Evolutionary conservation across 208 protist species (phyloP).

Genomic region (Leishmania martiniquensis): DNA sequence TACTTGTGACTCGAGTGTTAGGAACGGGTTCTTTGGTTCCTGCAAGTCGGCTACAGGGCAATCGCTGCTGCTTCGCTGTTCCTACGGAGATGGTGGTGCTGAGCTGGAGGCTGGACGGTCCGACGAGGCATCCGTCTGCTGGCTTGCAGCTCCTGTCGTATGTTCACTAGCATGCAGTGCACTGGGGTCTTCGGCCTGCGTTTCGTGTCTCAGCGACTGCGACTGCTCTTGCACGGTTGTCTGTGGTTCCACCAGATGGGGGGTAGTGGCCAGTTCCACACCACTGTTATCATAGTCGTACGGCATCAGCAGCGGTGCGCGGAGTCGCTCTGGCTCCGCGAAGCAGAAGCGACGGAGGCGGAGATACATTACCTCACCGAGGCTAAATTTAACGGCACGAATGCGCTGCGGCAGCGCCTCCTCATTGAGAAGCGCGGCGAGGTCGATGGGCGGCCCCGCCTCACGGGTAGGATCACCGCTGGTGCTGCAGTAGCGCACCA

Average conservation of each 20-base stretch:
- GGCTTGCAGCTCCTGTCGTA: no score
- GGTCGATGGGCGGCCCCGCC: conserved; percentile 37
- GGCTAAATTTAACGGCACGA: conserved; percentile 47
- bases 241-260: not conserved
- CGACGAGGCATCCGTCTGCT: no score
- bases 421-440: conserved; percentile 60
- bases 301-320: conserved; percentile 53
- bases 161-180: no score
- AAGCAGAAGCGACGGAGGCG: conserved; percentile 59
- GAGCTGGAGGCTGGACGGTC: not conserved
- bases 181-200: no score
- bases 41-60: not conserved
- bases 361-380: conserved; percentile 62
- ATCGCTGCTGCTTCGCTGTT: conserved; percentile 13
- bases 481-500: conserved; percentile 44
- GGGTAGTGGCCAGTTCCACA: conserved; percentile 15
- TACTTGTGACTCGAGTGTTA: conserved; percentile 22
- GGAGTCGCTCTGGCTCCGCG: conserved; percentile 34
- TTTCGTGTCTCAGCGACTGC: no score
- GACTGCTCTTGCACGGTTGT: not conserved
- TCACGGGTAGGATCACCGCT: conserved; percentile 34
- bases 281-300: conserved; percentile 63
- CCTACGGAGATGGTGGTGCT: not conserved
- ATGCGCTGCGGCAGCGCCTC: conserved; percentile 50
- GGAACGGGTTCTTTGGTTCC: conserved; percentile 6